Base-by-base conservation (phyloP, 805 yeast species). In the Sungouiozyma intestinalis region DNA sequence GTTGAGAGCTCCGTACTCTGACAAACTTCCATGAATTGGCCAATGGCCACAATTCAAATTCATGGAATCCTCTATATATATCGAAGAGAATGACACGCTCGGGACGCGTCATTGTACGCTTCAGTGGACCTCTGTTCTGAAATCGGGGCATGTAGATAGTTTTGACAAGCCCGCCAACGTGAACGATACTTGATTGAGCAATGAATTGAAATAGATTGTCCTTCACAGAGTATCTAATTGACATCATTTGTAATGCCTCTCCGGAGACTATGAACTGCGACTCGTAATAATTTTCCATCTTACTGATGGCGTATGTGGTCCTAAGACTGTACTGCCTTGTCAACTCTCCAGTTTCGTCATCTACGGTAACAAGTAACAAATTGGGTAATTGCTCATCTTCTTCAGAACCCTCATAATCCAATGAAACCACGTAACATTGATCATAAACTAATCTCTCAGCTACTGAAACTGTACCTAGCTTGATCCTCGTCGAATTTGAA, bases 351-450 rank as follows among this genome's bases (percentile, higher is more conserved):
- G 44, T 45, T 13, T 45, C 46, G 27, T 64, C 66, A 53, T 66
- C 70, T 16, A 66, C 45, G 0, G 66, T 52, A 38, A 65, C 63
- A 6, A 66, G 43, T 47, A 61, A 44, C 11, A 66, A 37, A 21
- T 67, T 62, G 6, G 62, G 48, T 24, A 24, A 24, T 4, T 49
- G 40, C 4, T 38, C 39, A 2, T 57, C 57, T 16, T 60, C 63
- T 39, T 64, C 65, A 6, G 59, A 50, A 9, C 45, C 41, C 39
- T 64, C 64, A 40, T 55, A 57, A 27, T 55, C 47, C 39, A 67
- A 58, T 5, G 69, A 57, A 1, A 64, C 60, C 3, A 63, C 45
- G 47, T 65, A 63, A 43, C 69, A 65, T 41, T 60, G 64, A 6
- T 57, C 51, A n/a, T 65, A 49, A 3, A 63, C 52, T 24, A 60